Percentiles rank a stretch among this genome's conserved stretches.
Evolutionary conservation across 2,329 filamentous ascomycete species (phyloP).

Genomic region (Penicillium sp.): DNA sequence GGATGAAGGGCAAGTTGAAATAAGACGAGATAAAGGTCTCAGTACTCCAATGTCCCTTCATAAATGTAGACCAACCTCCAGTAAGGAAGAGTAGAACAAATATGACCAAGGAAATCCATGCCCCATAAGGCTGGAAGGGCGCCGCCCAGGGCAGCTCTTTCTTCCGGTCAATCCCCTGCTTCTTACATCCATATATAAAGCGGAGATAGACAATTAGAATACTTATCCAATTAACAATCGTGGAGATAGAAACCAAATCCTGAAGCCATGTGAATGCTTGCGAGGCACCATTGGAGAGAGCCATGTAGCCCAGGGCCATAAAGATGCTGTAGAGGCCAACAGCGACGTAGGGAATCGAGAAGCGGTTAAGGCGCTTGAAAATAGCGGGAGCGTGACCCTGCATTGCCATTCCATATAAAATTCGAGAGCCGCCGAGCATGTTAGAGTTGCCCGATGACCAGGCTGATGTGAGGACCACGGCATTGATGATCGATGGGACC

Average conservation of each 20-base stretch:
- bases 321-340: conserved; percentile 57
- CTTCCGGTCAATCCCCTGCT: conserved; percentile 43
- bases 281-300: conserved; percentile 58
- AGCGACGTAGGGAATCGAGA: conserved; percentile 60
- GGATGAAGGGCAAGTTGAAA: conserved; percentile 62
- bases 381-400: conserved; percentile 44
- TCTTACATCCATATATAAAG: conserved; percentile 52
- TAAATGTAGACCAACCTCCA: conserved; percentile 63
- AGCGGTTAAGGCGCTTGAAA: conserved; percentile 42
- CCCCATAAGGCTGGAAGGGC: conserved; percentile 61
- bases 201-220: conserved; percentile 59
- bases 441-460: conserved; percentile 50
- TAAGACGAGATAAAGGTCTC: conserved; percentile 66
- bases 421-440: conserved; percentile 42
- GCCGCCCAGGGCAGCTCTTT: conserved; percentile 54
- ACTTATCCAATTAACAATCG: conserved; percentile 61
- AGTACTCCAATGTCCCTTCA: conserved; percentile 43
- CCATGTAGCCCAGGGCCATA: conserved; percentile 66
- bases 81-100: conserved; percentile 66
- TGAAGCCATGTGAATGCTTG: conserved; percentile 69
- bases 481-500: conserved; percentile 29
- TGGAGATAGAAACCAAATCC: conserved; percentile 56
- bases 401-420: conserved; percentile 44
- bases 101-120: conserved; percentile 60
- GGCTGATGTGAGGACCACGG: conserved; percentile 31